Base-by-base conservation (phyloP, 495 filamentous ascomycete species). In the Podospora conica region DNA sequence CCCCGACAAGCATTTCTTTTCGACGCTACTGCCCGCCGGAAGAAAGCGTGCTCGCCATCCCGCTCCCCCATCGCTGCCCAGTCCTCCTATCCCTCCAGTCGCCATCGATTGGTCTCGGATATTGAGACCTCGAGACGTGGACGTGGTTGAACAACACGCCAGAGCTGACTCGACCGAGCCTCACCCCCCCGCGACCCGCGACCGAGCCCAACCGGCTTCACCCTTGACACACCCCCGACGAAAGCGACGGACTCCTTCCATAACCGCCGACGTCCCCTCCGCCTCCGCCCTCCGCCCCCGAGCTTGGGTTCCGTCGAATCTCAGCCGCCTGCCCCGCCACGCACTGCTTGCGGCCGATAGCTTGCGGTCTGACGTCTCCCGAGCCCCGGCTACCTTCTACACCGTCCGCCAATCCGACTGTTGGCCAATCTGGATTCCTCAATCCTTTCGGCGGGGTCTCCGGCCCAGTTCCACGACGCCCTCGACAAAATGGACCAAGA, bases 401-500 rank as follows among this genome's bases (percentile, higher is more conserved):
- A 54, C 31, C 31, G n/a, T 61, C 55, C 25, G 53, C 57, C 53
- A 33, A 48, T n/a, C n/a, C 18, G 48, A 10, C 48, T 59, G 23
- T 33, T 58, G 10, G 64, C 71, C 77, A 82, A 67, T 33, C 78
- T 83, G 80, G 81, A 83, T 81, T 79, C 80, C 67, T 83, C 81
- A 63, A 78, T 74, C 4, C 65, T 80, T 20, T 77, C 78, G 20
- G 72, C 76, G 67, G 82, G 79, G 73, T 81, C 82, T 67, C 74
- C 76, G 67, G 80, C 73, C 75, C 79, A 82, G 66, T 83, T 81
- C 67, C 79, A 79, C 77, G 77, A 81, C 81, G 75, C 78, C 58
- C 68, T 83, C 67, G 79, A 80, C 70, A 81, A 71, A 65, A 82
- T 80, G 80, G 81, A 83, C 65, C 81, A 75, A 29, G 78, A 83